These are phyloP conservation scores for Ophiostoma australiae DNA, from an alignment of 2,329 filamentous ascomycete species.

Conservation along the genomic window DNA sequence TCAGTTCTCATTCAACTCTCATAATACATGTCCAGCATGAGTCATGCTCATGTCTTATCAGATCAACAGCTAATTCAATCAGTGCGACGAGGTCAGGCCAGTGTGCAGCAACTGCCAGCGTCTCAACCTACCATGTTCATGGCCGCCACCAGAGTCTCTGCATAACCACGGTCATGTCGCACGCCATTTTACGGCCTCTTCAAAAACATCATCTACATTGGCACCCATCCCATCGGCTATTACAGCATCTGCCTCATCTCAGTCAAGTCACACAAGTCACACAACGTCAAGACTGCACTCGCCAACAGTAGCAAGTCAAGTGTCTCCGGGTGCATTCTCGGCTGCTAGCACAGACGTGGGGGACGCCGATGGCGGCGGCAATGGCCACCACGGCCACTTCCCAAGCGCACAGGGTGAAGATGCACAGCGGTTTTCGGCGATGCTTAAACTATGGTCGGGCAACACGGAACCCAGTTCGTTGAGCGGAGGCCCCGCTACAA, in stretches of 20 bases:
- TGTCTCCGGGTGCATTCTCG: conserved; percentile 16
- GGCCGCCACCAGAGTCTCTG: conserved; percentile 24
- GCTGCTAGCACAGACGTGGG: conserved; percentile 15
- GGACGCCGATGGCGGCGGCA: neutral
- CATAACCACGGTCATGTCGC: neutral
- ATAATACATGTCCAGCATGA: neutral
- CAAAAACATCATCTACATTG: neutral
- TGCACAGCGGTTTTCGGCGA: conserved; percentile 20
- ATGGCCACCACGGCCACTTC: neutral
- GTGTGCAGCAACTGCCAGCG: conserved; percentile 31
- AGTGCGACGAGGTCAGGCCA: conserved; percentile 31
- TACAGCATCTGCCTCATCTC: neutral
- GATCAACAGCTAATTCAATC: neutral
- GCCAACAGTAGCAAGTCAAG: neutral
- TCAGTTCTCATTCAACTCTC: neutral
- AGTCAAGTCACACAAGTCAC: conserved; percentile 1
- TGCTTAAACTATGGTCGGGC: conserved; percentile 23
- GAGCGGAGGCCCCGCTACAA: neutral
- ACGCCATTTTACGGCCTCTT: neutral
- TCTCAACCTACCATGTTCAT: conserved; percentile 29
- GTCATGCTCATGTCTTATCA: neutral
- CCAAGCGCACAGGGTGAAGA: conserved; percentile 15
- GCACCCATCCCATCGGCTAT: neutral
- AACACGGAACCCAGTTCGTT: conserved; percentile 16
- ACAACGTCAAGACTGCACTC: neutral